phyloP scores from a whole-genome alignment of 257 asterid genomes.

The Euphrasia confusa region DNA sequence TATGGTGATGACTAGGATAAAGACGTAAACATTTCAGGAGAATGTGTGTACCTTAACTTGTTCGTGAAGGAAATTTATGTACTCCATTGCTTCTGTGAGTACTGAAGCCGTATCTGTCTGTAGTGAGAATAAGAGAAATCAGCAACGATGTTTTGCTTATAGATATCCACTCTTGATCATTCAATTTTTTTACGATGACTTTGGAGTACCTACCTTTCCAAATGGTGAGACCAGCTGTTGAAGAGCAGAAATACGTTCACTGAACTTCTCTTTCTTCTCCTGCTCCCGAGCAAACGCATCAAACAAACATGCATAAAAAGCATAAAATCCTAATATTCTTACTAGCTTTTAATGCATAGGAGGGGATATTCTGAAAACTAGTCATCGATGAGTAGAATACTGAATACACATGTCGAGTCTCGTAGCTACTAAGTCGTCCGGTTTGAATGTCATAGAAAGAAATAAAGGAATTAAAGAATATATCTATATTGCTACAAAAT shows the following conservation, averaged over 20 bases:
- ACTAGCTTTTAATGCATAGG: too few species aligned
- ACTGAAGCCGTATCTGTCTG: slow-evolving; percentile 97
- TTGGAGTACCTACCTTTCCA: slow-evolving; percentile 65
- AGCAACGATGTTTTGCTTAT: neutral
- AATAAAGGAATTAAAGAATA: neutral
- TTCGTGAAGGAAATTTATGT: slow-evolving; percentile 86
- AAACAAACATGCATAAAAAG: neutral
- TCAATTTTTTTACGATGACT: too few species aligned
- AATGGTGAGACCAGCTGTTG: slow-evolving; percentile 94
- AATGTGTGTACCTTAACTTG: slow-evolving; percentile 65
- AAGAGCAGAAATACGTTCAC: slow-evolving; percentile 74
- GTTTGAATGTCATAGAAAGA: too few species aligned
- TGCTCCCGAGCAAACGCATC: slow-evolving; percentile 16
- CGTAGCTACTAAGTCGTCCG: too few species aligned
- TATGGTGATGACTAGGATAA: neutral
- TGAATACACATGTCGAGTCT: neutral
- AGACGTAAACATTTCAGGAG: too few species aligned
- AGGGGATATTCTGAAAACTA: neutral
- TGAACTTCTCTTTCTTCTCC: slow-evolving; percentile 89
- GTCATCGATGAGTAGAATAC: neutral
- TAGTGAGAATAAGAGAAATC: neutral
- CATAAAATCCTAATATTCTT: neutral
- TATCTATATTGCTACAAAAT: neutral
- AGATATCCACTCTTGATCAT: neutral
- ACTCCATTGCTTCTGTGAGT: slow-evolving; percentile 78